Conservation (phyloP, 2,329 filamentous ascomycete genomes). For the Harringtonia lauricola region DNA sequence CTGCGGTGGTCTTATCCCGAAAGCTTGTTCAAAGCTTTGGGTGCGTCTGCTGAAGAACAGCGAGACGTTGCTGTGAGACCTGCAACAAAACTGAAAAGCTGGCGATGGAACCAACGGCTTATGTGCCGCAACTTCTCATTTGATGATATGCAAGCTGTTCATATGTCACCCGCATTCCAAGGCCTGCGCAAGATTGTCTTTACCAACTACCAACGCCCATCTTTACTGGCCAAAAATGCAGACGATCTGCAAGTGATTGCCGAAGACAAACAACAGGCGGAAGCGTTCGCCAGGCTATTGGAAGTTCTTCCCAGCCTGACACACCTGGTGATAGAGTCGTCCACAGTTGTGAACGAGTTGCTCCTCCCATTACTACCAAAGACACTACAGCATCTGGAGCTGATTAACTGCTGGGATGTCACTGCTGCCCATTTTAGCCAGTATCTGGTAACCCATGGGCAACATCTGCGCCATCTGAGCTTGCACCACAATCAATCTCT, state of each 20-base stretch:
- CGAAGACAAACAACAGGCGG: constrained; percentile 19
- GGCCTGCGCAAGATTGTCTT: constrained; percentile 45
- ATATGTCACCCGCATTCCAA: constrained; percentile 45
- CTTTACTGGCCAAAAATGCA: constrained; percentile 28
- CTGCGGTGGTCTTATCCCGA: constrained; percentile 61
- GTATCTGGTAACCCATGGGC: constrained; percentile 59
- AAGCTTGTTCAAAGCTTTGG: constrained; percentile 53
- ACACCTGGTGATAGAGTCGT: constrained; percentile 64
- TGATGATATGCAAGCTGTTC: constrained; percentile 38
- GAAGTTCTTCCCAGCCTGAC: constrained; percentile 49
- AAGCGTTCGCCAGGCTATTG: constrained; percentile 33
- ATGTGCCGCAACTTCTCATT: constrained; percentile 34
- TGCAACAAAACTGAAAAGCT: constrained; percentile 31
- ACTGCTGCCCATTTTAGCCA: constrained; percentile 51
- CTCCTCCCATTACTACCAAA: constrained; percentile 60
- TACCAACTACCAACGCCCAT: constrained; percentile 52
- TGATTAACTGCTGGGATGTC: constrained; percentile 71
- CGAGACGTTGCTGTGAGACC: not conserved
- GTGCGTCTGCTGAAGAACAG: constrained; percentile 23
- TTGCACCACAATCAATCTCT: constrained; percentile 73
- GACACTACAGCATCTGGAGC: constrained; percentile 53
- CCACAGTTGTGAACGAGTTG: constrained; percentile 55
- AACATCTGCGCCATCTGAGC: constrained; percentile 52
- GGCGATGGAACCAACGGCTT: constrained; percentile 51
- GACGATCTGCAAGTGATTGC: constrained; percentile 31